These are phyloP conservation scores for Rhizophora apiculata DNA, from an alignment of 345 rosid genomes.

Conservation along the genomic window DNA sequence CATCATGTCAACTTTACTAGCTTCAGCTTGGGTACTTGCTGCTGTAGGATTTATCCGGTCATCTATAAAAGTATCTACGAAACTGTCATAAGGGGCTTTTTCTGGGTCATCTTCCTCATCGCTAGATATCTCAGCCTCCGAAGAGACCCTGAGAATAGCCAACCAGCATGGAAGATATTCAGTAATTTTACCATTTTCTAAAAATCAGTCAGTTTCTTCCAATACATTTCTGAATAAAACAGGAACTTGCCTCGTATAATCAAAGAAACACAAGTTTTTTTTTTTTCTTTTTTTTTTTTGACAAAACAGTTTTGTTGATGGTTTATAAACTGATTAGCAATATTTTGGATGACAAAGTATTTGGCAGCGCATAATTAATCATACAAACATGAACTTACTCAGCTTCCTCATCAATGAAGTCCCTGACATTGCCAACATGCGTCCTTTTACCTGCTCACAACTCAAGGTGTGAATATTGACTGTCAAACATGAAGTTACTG, in stretches of 20 bases:
- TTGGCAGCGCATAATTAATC: not conserved
- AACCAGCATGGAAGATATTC: constrained; percentile 4
- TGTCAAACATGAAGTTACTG: not conserved
- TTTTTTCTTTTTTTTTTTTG: not conserved
- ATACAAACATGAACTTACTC: constrained; percentile 53
- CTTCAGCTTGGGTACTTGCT: constrained; percentile 48
- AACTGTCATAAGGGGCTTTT: constrained; percentile 41
- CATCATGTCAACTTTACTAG: constrained; percentile 76
- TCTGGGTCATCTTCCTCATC: constrained; percentile 58
- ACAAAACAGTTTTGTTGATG: not conserved
- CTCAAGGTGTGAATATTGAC: constrained; percentile 16
- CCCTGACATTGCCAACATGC: constrained; percentile 33
- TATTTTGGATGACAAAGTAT: not conserved
- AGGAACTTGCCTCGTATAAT: not conserved
- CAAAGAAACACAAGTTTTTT: not conserved
- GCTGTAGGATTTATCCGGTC: constrained; percentile 58
- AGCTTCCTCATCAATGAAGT: constrained; percentile 79
- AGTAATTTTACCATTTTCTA: not conserved
- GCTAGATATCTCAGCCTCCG: constrained; percentile 60
- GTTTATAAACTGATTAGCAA: not conserved
- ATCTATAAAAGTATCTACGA: constrained; percentile 72
- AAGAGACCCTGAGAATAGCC: constrained; percentile 56
- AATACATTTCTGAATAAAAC: not conserved
- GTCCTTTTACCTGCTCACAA: constrained; percentile 55
- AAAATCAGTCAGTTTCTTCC: not conserved